Evolutionary conservation across 345 rosid genomes (phyloP).

Genomic region (Chamaenerion angustifolium): DNA sequence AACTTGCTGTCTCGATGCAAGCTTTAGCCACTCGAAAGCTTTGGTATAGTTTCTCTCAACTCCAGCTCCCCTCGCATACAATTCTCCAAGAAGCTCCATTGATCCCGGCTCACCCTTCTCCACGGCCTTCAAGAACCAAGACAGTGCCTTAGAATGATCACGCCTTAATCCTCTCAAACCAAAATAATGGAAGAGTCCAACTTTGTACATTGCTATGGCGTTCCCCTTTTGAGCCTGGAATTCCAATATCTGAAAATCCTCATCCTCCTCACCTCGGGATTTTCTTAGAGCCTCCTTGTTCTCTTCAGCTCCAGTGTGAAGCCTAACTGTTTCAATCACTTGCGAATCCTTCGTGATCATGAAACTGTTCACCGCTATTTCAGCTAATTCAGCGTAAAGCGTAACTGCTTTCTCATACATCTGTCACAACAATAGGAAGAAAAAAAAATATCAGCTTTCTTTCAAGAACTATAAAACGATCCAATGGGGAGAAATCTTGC

Average conservation of each 20-base stretch:
- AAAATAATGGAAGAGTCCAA: conserved; percentile 83
- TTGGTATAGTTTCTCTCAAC: conserved; percentile 92
- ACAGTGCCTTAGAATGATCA: conserved; percentile 74
- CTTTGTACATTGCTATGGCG: conserved; percentile 74
- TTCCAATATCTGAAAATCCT: conserved; percentile 91
- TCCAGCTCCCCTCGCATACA: conserved; percentile 96
- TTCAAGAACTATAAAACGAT: background rate
- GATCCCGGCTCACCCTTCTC: conserved; percentile 89
- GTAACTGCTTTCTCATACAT: conserved; percentile 76
- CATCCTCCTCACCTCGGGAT: conserved; percentile 93
- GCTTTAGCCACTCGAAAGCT: conserved; percentile 86
- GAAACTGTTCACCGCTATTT: conserved; percentile 80
- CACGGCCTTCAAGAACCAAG: conserved; percentile 79
- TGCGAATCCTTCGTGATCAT: conserved; percentile 85
- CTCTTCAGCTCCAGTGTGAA: conserved; percentile 91
- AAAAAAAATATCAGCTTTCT: conserved; percentile 5
- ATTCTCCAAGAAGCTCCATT: conserved; percentile 96
- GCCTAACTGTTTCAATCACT: conserved; percentile 75
- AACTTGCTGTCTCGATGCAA: conserved; percentile 69
- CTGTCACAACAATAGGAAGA: conserved; percentile 30
- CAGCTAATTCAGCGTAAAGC: conserved; percentile 81
- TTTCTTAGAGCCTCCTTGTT: conserved; percentile 85
- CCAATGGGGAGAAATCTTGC: background rate
- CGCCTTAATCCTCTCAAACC: conserved; percentile 94
- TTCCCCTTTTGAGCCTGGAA: conserved; percentile 97